phyloP scores from a whole-genome alignment of 2,329 filamentous ascomycete species.

The Calonectria pteridis region DNA sequence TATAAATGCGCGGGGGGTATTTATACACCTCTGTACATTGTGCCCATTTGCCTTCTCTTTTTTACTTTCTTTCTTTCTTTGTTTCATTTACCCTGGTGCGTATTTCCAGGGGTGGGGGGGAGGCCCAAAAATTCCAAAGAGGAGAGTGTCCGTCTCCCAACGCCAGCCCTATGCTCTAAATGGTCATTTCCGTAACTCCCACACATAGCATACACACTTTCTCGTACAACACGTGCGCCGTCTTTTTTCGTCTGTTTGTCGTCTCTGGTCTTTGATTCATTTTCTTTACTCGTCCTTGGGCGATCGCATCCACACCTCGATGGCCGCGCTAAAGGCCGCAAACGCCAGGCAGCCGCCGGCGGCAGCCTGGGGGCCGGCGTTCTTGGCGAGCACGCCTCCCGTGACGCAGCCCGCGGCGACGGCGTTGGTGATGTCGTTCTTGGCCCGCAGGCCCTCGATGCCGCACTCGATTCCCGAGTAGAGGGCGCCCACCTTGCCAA shows the following conservation, averaged over 20 bases:
- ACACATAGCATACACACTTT: constrained; percentile 26
- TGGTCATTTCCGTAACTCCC: constrained; percentile 44
- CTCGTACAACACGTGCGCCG: constrained; percentile 29
- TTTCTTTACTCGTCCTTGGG: constrained; percentile 69
- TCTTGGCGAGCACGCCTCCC: constrained; percentile 87
- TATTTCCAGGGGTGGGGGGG: constrained; percentile 9
- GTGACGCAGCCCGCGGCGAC: constrained; percentile 91
- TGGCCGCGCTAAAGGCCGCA: constrained; percentile 91
- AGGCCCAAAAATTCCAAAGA: constrained; percentile 40
- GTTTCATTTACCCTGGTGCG: not conserved
- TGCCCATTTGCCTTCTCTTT: constrained; percentile 28
- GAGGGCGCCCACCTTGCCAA: constrained; percentile 91
- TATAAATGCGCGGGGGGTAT: constrained; percentile 34
- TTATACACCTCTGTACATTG: constrained; percentile 37
- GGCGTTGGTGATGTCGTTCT: constrained; percentile 93
- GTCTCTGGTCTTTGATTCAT: not conserved
- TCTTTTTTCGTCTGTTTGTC: not conserved
- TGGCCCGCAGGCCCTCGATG: constrained; percentile 91
- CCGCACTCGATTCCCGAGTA: constrained; percentile 96
- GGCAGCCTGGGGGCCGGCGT: constrained; percentile 90
- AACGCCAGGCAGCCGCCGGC: constrained; percentile 92
- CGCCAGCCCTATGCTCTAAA: constrained; percentile 50
- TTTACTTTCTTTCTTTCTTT: too few relatives aligned
- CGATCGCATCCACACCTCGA: constrained; percentile 91
- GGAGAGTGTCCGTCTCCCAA: constrained; percentile 47